Evolutionary conservation across 2,329 filamentous ascomycete genomes (phyloP).

Genomic region (Aspergillus oerlinghausenensis): DNA sequence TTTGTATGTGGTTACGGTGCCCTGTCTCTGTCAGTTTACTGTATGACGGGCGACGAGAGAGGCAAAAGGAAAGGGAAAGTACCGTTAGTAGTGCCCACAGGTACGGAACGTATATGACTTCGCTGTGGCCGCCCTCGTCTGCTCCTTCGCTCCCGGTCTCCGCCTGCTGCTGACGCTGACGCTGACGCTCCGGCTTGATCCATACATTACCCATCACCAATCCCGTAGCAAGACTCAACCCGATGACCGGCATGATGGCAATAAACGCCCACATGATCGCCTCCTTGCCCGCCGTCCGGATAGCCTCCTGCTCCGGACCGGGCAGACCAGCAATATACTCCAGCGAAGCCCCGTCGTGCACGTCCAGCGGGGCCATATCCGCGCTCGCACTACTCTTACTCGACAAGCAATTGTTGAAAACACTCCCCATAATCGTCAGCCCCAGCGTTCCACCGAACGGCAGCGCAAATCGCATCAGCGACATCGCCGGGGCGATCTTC

Average conservation of each 20-base stretch:
- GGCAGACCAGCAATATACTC: conserved; percentile 34
- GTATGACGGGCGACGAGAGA: background rate
- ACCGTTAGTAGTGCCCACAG: conserved; percentile 29
- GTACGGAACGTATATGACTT: conserved; percentile 29
- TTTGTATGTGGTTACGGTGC: conserved; percentile 22
- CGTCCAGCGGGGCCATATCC: conserved; percentile 25
- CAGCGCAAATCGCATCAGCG: conserved; percentile 55
- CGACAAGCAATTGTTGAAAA: conserved; percentile 58
- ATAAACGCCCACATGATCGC: conserved; percentile 65
- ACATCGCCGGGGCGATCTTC: conserved; percentile 55
- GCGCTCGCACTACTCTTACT: conserved; percentile 21
- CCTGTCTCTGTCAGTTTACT: conserved; percentile 9
- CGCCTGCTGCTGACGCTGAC: conserved; percentile 2
- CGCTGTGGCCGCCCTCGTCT: conserved; percentile 17
- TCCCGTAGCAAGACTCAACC: conserved; percentile 43
- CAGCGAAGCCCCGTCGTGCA: conserved; percentile 36
- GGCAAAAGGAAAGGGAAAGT: background rate
- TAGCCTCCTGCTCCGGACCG: conserved; percentile 27
- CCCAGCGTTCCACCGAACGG: conserved; percentile 63
- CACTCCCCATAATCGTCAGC: conserved; percentile 63
- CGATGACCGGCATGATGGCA: conserved; percentile 57
- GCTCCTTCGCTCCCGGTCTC: conserved; percentile 1
- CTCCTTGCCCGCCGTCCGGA: conserved; percentile 45
- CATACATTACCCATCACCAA: conserved; percentile 49
- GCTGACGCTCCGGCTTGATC: conserved; percentile 35